Percentiles rank a stretch among this genome's conserved stretches.
Conservation (phyloP, 2,329 filamentous ascomycete genomes). For the Cordyceps farinosa region DNA sequence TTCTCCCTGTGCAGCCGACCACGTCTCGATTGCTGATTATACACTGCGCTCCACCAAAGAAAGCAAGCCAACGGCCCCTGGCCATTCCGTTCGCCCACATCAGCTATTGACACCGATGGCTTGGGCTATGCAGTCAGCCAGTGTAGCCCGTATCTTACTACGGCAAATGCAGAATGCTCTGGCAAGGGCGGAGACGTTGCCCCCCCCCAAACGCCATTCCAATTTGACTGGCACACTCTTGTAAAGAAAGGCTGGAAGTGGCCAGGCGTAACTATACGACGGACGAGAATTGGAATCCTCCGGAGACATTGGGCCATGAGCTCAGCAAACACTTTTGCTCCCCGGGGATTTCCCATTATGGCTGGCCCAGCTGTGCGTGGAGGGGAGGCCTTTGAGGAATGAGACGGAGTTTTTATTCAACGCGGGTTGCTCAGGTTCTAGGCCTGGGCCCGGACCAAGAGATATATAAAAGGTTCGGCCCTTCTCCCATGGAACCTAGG, state of each 20-base stretch:
- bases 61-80: neutral
- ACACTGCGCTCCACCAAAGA: neutral
- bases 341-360: neutral
- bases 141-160: neutral
- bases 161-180: neutral
- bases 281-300: neutral
- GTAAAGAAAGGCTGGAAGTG: no score
- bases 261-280: neutral
- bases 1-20: neutral
- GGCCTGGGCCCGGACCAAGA: neutral
- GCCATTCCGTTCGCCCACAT: neutral
- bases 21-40: neutral
- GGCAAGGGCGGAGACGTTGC: neutral
- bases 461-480: neutral
- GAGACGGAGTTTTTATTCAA: no score
- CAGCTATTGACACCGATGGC: neutral
- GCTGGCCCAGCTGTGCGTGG: no score
- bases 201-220: no score
- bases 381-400: no score
- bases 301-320: neutral
- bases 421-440: no score
- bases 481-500: neutral
- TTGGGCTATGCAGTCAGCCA: neutral
- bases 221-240: no score
- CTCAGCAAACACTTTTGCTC: neutral